A percentile compares a stretch with the other conserved stretches of the same genome.
Evolutionary conservation across 2,329 filamentous ascomycete genomes (phyloP).

Genomic region (Didymella pomorum): DNA sequence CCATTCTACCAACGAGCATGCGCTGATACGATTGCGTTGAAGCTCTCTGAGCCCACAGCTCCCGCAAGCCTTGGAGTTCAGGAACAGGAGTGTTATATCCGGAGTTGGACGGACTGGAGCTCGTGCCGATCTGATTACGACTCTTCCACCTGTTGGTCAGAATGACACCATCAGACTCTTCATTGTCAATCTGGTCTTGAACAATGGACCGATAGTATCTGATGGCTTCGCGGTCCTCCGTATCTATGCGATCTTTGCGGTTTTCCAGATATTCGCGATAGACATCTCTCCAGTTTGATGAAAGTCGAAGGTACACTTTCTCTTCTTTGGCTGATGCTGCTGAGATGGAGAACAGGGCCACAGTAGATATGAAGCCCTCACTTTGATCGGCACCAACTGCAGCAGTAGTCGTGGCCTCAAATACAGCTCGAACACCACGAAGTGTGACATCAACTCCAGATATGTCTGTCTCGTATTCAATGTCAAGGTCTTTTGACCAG

Average conservation of each 20-base stretch:
- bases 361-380: constrained; percentile 83
- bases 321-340: constrained; percentile 82
- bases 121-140: constrained; percentile 44
- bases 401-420: constrained; percentile 78
- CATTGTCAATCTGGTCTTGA: constrained; percentile 68
- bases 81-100: constrained; percentile 41
- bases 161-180: constrained; percentile 65
- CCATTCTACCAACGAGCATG: constrained; percentile 81
- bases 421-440: constrained; percentile 60
- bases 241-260: constrained; percentile 74
- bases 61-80: constrained; percentile 54
- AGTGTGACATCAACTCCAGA: constrained; percentile 55
- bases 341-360: constrained; percentile 82
- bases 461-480: constrained; percentile 54
- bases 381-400: constrained; percentile 81
- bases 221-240: constrained; percentile 72
- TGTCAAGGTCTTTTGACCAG: constrained; percentile 79
- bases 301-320: constrained; percentile 80
- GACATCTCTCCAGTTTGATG: constrained; percentile 81
- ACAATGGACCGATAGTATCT: constrained; percentile 74
- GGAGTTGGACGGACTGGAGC: constrained; percentile 39
- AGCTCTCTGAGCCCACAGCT: constrained; percentile 62
- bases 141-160: constrained; percentile 76
- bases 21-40: constrained; percentile 68
- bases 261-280: constrained; percentile 79